A percentile compares a stretch with the other conserved stretches of the same genome.
Evolutionary conservation across 2,329 filamentous ascomycete genomes (phyloP).

Genomic region (Aspergillus sp.): DNA sequence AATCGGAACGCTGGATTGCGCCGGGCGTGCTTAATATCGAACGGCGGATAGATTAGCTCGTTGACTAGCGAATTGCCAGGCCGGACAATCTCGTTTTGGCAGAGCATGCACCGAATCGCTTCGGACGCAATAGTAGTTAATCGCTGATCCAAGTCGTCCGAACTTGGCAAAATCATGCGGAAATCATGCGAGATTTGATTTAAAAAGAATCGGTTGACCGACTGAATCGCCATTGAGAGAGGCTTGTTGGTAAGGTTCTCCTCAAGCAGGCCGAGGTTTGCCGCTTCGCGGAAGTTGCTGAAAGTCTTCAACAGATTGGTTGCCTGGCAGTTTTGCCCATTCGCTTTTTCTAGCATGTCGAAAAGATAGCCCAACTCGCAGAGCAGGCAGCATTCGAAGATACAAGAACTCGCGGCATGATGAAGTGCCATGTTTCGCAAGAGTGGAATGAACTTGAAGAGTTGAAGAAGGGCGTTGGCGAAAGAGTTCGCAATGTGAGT

Average conservation of each 20-base stretch:
- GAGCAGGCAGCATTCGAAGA: constrained; percentile 72
- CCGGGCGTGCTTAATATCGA: constrained; percentile 42
- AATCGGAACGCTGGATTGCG: constrained; percentile 52
- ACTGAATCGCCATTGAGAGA: constrained; percentile 74
- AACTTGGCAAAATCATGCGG: constrained; percentile 54
- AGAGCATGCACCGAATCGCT: constrained; percentile 72
- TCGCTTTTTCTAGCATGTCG: constrained; percentile 96
- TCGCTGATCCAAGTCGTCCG: constrained; percentile 61
- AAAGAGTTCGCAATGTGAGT: constrained; percentile 97
- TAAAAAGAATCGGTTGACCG: constrained; percentile 74
- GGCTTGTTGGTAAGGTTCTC: constrained; percentile 66
- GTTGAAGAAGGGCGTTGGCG: constrained; percentile 80
- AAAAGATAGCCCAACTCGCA: constrained; percentile 94
- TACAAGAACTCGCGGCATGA: constrained; percentile 77
- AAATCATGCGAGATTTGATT: constrained; percentile 73
- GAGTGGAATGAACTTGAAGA: constrained; percentile 82
- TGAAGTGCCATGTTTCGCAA: constrained; percentile 80
- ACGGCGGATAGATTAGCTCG: constrained; percentile 69
- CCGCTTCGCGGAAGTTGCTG: constrained; percentile 69
- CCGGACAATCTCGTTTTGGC: constrained; percentile 73
- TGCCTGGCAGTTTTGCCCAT: constrained; percentile 87
- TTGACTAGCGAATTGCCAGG: constrained; percentile 73
- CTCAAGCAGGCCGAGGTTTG: constrained; percentile 71
- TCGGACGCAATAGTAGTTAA: constrained; percentile 36
- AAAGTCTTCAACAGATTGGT: constrained; percentile 90